Percentiles rank a stretch among this genome's conserved stretches.
Conservation (phyloP, 768 basidiomycete genomes). For the Boletus barrowsii region DNA sequence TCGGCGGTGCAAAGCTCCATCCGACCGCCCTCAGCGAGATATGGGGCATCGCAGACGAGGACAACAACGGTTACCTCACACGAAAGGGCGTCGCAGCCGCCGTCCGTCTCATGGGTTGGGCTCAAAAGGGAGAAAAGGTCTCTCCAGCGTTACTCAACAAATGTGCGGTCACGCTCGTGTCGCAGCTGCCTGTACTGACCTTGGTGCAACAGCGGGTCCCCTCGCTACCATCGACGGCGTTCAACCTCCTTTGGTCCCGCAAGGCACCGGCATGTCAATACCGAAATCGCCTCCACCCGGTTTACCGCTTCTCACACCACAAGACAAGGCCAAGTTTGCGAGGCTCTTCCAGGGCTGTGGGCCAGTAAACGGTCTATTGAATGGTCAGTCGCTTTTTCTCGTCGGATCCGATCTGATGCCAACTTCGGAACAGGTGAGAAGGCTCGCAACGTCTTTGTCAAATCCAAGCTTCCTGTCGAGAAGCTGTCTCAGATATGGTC, state of each 20-base stretch:
- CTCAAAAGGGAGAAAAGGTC: conserved; percentile 79
- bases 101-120: conserved; percentile 88
- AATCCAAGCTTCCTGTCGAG: conserved; percentile 83
- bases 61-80: conserved; percentile 91
- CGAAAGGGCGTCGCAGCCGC: conserved; percentile 85
- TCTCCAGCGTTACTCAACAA: conserved; percentile 60
- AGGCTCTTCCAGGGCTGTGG: conserved; percentile 71
- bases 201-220: conserved; percentile 64
- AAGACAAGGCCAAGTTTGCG: conserved; percentile 84
- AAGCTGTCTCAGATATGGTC: conserved; percentile 93
- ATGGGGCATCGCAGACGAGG: conserved; percentile 89
- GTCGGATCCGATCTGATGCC: not conserved
- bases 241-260: conserved; percentile 47
- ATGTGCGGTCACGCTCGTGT: conserved; percentile 48
- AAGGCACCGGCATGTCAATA: conserved; percentile 51
- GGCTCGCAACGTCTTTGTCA: conserved; percentile 87
- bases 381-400: conserved; percentile 47
- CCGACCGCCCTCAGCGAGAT: conserved; percentile 84
- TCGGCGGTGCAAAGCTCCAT: conserved; percentile 77
- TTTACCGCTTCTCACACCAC: conserved; percentile 68
- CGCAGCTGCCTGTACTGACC: conserved; percentile 10
- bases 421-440: conserved; percentile 57
- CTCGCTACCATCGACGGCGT: conserved; percentile 77
- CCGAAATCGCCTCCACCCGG: conserved; percentile 58
- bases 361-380: conserved; percentile 74